Conservation (phyloP, 805 yeast species). For the Cyberlindnera xylosilytica region DNA sequence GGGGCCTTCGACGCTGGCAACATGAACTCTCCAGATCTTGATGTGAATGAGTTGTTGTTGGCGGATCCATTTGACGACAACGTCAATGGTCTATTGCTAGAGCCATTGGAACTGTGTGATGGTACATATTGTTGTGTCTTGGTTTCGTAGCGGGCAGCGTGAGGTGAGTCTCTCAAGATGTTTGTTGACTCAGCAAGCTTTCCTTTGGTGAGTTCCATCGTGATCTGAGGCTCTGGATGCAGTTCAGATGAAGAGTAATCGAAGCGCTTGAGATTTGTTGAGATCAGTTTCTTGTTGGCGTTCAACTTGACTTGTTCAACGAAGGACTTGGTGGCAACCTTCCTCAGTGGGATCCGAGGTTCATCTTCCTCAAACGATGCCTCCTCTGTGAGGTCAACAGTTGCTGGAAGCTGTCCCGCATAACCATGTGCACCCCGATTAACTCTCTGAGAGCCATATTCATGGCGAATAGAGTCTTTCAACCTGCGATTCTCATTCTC, state of each 20-base stretch:
- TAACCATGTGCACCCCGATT: not conserved
- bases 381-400: conserved; percentile 25
- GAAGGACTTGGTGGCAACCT: conserved; percentile 17
- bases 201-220: conserved; percentile 16
- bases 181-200: conserved; percentile 26
- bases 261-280: not conserved
- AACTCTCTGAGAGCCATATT: not conserved
- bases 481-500: conserved; percentile 11
- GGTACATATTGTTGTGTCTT: not conserved
- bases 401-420: conserved; percentile 16
- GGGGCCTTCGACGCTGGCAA: conserved; percentile 1
- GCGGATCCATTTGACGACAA: conserved; percentile 15
- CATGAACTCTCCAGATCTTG: conserved; percentile 8
- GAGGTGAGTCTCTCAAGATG: conserved; percentile 14
- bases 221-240: not conserved
- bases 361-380: conserved; percentile 14
- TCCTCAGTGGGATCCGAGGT: conserved; percentile 3
- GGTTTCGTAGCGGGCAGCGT: not conserved
- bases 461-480: not conserved
- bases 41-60: conserved; percentile 14
- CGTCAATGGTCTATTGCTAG: conserved; percentile 7
- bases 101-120: conserved; percentile 1
- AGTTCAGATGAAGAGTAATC: not conserved
- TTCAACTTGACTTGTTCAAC: conserved; percentile 20
- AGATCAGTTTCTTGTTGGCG: conserved; percentile 12